Evolutionary conservation across 495 filamentous ascomycete species (phyloP).

Genomic region (Penicillium bialowiezense): DNA sequence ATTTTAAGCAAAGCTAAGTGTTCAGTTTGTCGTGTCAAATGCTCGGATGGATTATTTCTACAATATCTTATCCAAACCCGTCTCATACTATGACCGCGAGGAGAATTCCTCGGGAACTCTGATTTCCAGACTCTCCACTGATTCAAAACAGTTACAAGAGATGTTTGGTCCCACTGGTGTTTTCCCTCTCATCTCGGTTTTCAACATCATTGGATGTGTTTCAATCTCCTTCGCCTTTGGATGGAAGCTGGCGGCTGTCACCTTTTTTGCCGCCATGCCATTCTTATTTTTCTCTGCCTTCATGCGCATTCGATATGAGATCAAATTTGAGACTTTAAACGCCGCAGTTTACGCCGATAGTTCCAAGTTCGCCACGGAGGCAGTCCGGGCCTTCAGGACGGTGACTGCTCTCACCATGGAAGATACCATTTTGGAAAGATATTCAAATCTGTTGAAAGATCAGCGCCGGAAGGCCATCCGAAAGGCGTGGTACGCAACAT

Average conservation of each 20-base stretch:
- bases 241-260: conserved; percentile 60
- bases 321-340: conserved; percentile 56
- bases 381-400: conserved; percentile 55
- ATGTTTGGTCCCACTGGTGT: conserved; percentile 46
- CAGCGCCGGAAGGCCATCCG: conserved; percentile 51
- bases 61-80: conserved; percentile 52
- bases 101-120: conserved; percentile 49
- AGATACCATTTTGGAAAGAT: conserved; percentile 42
- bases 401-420: conserved; percentile 56
- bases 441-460: conserved; percentile 44
- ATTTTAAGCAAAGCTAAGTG: no score
- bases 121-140: conserved; percentile 50
- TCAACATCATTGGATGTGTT: conserved; percentile 54
- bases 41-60: conserved; percentile 61
- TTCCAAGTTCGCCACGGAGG: conserved; percentile 56
- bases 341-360: conserved; percentile 54
- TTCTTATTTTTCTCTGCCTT: conserved; percentile 53
- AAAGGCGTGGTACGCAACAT: conserved; percentile 45
- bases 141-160: conserved; percentile 62
- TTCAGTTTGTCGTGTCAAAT: conserved; percentile 3
- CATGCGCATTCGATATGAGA: conserved; percentile 49
- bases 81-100: conserved; percentile 56
- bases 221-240: conserved; percentile 57
- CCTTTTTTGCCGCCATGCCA: conserved; percentile 54
- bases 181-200: conserved; percentile 35